Base-by-base conservation (phyloP, 345 rosid species). In the Microthlaspi erraticum region DNA sequence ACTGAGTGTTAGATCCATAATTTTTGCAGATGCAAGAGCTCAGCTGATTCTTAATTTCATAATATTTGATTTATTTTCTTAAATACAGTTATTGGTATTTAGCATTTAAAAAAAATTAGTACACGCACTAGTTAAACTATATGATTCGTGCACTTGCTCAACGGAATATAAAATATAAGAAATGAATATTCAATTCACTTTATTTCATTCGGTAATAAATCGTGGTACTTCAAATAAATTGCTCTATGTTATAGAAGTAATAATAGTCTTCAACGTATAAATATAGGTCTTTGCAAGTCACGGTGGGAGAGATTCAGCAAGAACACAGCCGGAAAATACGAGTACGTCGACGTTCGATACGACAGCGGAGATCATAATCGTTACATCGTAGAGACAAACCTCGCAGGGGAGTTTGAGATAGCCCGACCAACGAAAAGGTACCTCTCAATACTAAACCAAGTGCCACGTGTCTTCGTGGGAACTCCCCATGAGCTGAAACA, bases 211-310 rank as follows among this genome's bases (percentile, higher is more conserved):
- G 32, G 42, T 57, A 32, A 32, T 18, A 53, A 29, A 20, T 39
- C 45, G 20, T 65, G 70, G 13, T 29, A 41, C 36, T 26, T 61
- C 14, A 5, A 36, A 38, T 8, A 39, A 41, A 4, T 44, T 66
- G 3, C 37, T 12, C 18, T 34, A 18, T 6, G 37, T 26, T 20
- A 16, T 59, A 11, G 11, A 14, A 23, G 1, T 31, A 31, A 52
- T 2, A 13, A 23, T 17, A 38, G 14, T 20, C 36, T n/a, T 36
- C 50, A n/a, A 58, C 37, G 6, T 43, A 9, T 64, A 38, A 39
- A 1, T 5, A 52, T 74, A 90, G 97, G 98, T 34, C 82, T 91
- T 18, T 93, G 96, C 96, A 86, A 90, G 71, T 81, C 89, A 3
- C 71, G 74, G 20, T 93, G 96, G 98, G 92, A 88, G 65, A 90